phyloP scores from a whole-genome alignment of 257 asterid genomes.

The Schizonepeta tenuifolia region DNA sequence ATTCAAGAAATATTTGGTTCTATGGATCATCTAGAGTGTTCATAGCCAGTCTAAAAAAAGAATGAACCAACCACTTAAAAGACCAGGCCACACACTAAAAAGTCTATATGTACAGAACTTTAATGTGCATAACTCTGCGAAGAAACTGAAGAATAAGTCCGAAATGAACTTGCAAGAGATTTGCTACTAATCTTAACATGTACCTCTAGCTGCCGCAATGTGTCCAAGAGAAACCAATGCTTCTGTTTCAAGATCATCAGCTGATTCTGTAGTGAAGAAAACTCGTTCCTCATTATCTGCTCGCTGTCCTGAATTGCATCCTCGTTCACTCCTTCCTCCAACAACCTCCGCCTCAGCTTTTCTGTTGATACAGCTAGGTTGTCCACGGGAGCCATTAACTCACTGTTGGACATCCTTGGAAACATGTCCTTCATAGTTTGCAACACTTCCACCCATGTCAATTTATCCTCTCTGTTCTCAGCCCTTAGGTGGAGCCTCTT shows the following conservation, averaged over 20 bases:
- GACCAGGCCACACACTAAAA: conserved; percentile 33
- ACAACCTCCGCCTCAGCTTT: conserved; percentile 70
- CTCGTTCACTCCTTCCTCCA: conserved; percentile 75
- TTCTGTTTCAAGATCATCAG: conserved; percentile 78
- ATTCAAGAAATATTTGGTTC: conserved; percentile 31
- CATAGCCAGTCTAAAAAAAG: conserved; percentile 29
- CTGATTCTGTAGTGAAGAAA: conserved; percentile 78
- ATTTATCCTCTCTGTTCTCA: conserved; percentile 77
- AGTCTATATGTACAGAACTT: conserved; percentile 39
- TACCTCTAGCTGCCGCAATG: conserved; percentile 96
- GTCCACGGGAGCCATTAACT: conserved; percentile 87
- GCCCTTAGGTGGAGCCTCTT: conserved; percentile 92
- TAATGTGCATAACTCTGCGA: conserved; percentile 38
- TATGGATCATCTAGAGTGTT: conserved; percentile 24
- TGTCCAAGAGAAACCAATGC: conserved; percentile 80
- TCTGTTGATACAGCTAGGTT: conserved; percentile 71
- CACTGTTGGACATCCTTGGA: conserved; percentile 95
- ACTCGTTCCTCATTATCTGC: conserved; percentile 82
- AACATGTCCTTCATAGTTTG: conserved; percentile 91
- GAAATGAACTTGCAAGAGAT: conserved; percentile 43
- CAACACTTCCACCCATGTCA: conserved; percentile 87
- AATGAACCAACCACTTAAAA: conserved; percentile 32
- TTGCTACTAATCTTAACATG: conserved; percentile 50
- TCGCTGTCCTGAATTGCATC: conserved; percentile 77
- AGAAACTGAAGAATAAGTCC: conserved; percentile 45